A percentile compares a stretch with the other conserved stretches of the same genome.
Evolutionary conservation across 371 early-diverging fungal species (phyloP).

Genomic region (Funneliformis caledonium): DNA sequence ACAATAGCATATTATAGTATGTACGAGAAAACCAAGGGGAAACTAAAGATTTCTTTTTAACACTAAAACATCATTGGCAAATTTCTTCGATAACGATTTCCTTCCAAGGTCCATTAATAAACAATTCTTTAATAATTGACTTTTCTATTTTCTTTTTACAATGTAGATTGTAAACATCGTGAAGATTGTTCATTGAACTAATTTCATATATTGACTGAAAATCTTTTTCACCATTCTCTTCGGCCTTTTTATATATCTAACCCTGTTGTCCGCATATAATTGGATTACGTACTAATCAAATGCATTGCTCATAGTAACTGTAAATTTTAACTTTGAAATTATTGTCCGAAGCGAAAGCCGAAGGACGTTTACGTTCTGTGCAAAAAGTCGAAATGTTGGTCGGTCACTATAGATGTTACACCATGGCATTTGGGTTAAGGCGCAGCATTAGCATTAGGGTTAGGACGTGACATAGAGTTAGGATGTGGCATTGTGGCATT

Average conservation of each 20-base stretch:
- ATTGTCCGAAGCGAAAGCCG: too few species aligned
- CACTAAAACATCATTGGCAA: conserved; percentile 78
- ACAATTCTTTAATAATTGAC: conserved; percentile 62
- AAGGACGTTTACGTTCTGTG: too few species aligned
- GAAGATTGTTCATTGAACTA: conserved; percentile 80
- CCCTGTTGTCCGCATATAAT: conserved; percentile 87
- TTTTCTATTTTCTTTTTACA: conserved; percentile 79
- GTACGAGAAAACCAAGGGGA: too few species aligned
- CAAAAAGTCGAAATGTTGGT: too few species aligned
- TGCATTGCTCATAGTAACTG: conserved; percentile 97
- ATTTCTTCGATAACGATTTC: conserved; percentile 54
- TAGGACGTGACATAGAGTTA: too few species aligned
- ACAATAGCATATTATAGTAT: too few species aligned
- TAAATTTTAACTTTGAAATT: conserved; percentile 63
- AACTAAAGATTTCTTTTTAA: too few species aligned
- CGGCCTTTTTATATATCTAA: conserved; percentile 62
- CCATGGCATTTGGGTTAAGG: too few species aligned
- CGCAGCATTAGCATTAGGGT: too few species aligned
- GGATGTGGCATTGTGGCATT: too few species aligned
- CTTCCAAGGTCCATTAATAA: conserved; percentile 63
- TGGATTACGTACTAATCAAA: too few species aligned
- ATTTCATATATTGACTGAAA: conserved; percentile 61
- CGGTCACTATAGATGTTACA: too few species aligned
- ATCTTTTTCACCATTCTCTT: conserved; percentile 46
- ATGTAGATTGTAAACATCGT: conserved; percentile 81